Base-by-base conservation (phyloP, 139 green algal species). In the Penium margaritaceum region DNA sequence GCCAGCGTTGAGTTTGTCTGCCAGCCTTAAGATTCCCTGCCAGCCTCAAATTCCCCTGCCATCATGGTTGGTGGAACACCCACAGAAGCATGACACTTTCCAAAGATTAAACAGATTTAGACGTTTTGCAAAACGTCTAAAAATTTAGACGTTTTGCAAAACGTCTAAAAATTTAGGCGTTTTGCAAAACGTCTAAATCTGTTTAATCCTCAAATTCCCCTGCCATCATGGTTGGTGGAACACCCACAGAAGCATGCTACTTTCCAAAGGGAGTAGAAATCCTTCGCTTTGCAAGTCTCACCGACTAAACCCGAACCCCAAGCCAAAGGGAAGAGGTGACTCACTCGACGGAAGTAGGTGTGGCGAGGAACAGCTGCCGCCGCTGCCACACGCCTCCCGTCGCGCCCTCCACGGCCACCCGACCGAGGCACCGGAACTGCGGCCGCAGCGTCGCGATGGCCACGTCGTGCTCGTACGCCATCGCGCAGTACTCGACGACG, bases 341-440 rank as follows among this genome's bases (percentile, higher is more conserved):
- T 43, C 30, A 77, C 67, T 81, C 74, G 0, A 81, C 34, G 1
- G 64, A 53, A 5, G 74, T 81, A n/a, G 74, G 74, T 0, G 66
- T 81, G n/a, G 53, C 64, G 12, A 81, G 35, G 46, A 77, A 81
- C 2, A 81, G 66, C 44, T 81, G 74, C 0, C 66, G 74, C 24
- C 14, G 24, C 1, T 81, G 74, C 74, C 74, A 81, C 14, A 37
- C 3, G 24, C 66, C 74, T 2, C 66, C 29, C 3, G 66, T 77
- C 5, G 65, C 63, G 9, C 35, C 73, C 32, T 32, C 30, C 1
- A 76, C 67, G 7, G 73, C 73, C n/a, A 72, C 63, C 32, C 30
- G 78, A 15, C 73, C 73, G 9, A 80, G 38, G 41, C 29, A 68
- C 3, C 73, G 73, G 51, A 80, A 80, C 64, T 38, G 29, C 12